Base-by-base conservation (phyloP, 352 stramenopile genomes). In the Globisporangium iwayamae region DNA sequence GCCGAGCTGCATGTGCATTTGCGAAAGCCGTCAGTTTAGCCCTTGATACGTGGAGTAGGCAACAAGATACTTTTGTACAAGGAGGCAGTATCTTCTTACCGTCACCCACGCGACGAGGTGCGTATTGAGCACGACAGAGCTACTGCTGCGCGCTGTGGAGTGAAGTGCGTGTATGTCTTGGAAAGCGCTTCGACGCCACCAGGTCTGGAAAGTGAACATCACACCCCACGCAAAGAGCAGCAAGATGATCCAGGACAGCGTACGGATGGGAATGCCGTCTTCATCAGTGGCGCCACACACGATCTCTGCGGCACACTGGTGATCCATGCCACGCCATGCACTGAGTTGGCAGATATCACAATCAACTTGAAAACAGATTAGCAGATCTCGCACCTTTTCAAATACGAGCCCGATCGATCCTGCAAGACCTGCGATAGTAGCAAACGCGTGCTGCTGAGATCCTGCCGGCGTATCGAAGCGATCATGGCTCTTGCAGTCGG, bases 381-480 rank as follows among this genome's bases (percentile, higher is more conserved):
- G 4, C 9, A 43, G 0, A n/a, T 58, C 10, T n/a, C 38, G 22
- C 34, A 81, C 76, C 65, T 84, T 84, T 53, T 78, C 65, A 52
- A 69, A 70, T 7, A 76, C 45, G 28, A 81, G 57, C 13, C 43
- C 63, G 46, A 65, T 69, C 5, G 66, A 68, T 4, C 60, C 63
- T 6, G 71, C 71, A 7, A 71, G 30, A 10, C 60, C 76, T 4
- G 76, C 67, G 7, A 79, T 51, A 6, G 61, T 16, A 14, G 71
- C 71, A 48, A 74, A 81, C 3, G 67, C 63, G n/a, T 45, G 48
- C 22, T 36, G 34, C 2, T 16, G 30, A 20, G 5, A 32, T 48
- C 43, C 30, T 56, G 20, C 32, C 18, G 2, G 50, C 16, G 36
- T 7, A 18, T 22, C 38, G 9, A 34, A 14, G 22, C 38, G 25